Percentiles rank a stretch among this genome's conserved stretches.
Evolutionary conservation across 2,329 filamentous ascomycete species (phyloP).

Genomic region (Ophiognomonia clavigignenti-juglandacearum): DNA sequence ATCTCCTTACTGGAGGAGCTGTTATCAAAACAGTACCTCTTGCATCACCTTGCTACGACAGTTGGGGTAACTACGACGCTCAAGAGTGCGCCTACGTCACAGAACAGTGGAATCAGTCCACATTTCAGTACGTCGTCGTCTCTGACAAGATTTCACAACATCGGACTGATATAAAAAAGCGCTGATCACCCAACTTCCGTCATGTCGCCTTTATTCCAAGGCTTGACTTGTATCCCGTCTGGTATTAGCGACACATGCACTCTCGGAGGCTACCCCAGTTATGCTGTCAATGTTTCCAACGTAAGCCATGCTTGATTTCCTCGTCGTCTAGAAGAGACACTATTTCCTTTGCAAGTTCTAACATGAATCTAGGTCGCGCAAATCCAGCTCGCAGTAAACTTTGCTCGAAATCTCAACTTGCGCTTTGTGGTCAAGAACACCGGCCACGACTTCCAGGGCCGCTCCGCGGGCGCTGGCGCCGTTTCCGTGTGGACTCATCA

Average conservation of each 20-base stretch:
- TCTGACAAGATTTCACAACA: background rate
- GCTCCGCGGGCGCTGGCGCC: conserved; percentile 31
- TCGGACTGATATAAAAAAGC: background rate
- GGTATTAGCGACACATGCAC: conserved; percentile 26
- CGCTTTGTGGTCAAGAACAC: conserved; percentile 48
- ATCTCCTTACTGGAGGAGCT: conserved; percentile 43
- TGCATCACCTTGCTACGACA: conserved; percentile 47
- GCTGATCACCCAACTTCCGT: conserved; percentile 5
- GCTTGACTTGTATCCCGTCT: conserved; percentile 29
- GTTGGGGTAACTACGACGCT: conserved; percentile 35
- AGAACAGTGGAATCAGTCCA: conserved; percentile 28
- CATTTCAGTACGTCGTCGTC: conserved; percentile 26
- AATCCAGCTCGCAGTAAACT: conserved; percentile 42
- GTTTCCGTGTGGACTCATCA: conserved; percentile 31
- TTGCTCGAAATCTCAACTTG: conserved; percentile 40
- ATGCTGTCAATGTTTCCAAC: conserved; percentile 35
- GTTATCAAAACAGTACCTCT: conserved; percentile 50
- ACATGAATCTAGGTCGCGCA: conserved; percentile 26
- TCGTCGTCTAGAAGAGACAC: background rate
- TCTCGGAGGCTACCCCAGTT: conserved; percentile 36
- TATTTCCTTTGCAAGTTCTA: background rate
- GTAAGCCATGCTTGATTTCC: conserved; percentile 9
- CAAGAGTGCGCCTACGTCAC: conserved; percentile 34
- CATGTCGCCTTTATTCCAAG: conserved; percentile 11
- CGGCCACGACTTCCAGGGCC: conserved; percentile 45